Base-by-base conservation (phyloP, 2,329 filamentous ascomycete species). In the Dichotomopilus funicola region DNA sequence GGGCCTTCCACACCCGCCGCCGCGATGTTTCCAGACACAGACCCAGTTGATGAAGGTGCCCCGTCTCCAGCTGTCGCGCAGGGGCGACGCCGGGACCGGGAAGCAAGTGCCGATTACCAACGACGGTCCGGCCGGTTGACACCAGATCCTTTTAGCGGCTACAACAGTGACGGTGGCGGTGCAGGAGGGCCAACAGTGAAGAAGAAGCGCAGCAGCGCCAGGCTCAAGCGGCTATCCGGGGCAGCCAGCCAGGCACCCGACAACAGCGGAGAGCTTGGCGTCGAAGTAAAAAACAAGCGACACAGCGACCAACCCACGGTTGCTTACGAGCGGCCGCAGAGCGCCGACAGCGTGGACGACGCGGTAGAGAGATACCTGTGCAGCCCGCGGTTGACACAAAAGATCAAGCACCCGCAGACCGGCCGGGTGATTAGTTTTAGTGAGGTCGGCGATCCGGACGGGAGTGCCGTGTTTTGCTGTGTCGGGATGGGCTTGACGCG, bases 401-500 rank as follows among this genome's bases (percentile, higher is more conserved):
- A 87, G 71, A 89, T 97, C 51, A 78, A 79, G 27, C 89, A 96
- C 70, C 90, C 91, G 0, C 86, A 89, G 56, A 95, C 89, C 0
- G 91, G 91, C 1, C 84, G 94, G 12, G 78, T 87, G 3, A 96
- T 99, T 62, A 95, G 91, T 0, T 99, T 96, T 67, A 97, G 92
- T 0, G 94, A 99, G 70, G 94, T 99, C 2, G 94, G 94, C 11
- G 91, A 97, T 68, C 85, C 91, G 0, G 83, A 92, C 44, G 94
- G 94, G 1, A 92, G 87, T 62, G 92, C 91, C 2, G 89, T 99
- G 1, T 91, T 99, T 63, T 95, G 94, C 68, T 99, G 94, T 66
- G 91, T 99, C 2, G 94, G 94, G 19, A 99, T 99, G 94, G 94
- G 94, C 0, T 72, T 99, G 65, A 99, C 94, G 9, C 83, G 94